Evolutionary conservation across 129 eudicot species (phyloP), one percentile per base, ranked within the genome.

Genomic region (Artemisia argyi): DNA sequence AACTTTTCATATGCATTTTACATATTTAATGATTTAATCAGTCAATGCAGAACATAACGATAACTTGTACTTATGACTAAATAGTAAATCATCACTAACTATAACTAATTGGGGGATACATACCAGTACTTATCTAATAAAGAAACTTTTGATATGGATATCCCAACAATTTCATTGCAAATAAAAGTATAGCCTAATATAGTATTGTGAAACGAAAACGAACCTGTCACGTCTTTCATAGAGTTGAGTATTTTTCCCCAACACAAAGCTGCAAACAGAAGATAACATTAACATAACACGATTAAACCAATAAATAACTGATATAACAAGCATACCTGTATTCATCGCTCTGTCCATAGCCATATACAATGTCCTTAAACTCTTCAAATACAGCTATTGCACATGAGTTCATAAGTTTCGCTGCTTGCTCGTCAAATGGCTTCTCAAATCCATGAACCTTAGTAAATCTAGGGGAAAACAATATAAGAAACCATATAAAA

Each of bases 331-430:
- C 18, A 35, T 82, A 85, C 96, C 96, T 93, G 87, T 84, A 90
- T 66, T 94, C 99, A 83, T 95, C 99, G 75, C 99, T 95, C 68
- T 84, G 93, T 60, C 99, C 99, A 53, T 90, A 95, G 16, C 94
- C 83, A 72, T 88, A 90, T 65, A 95, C 81, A 50, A 90, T 76
- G 46, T 90, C 96, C 20, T 72, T 75, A 62, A 90, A 86, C 78
- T 86, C 96, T 74, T 88, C 85, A 35, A 86, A 51, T 59, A 95
- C 84, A 78, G 83, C 83, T 65, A 78, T 81, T 26, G 97, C 99
- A 86, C 94, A 90, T 51, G 96, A 84, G 81, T 95, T 95, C 99
- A 95, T 95, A 60, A 90, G 96, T 74, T 88, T 83, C 84, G 90
- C 74, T 54, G 99, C 99, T 63, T 75, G 84, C 77, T 74, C 86